Evolutionary conservation across 257 asterid genomes (phyloP), one percentile per base, ranked within the genome.

Genomic region (Forsythia suspensa): DNA sequence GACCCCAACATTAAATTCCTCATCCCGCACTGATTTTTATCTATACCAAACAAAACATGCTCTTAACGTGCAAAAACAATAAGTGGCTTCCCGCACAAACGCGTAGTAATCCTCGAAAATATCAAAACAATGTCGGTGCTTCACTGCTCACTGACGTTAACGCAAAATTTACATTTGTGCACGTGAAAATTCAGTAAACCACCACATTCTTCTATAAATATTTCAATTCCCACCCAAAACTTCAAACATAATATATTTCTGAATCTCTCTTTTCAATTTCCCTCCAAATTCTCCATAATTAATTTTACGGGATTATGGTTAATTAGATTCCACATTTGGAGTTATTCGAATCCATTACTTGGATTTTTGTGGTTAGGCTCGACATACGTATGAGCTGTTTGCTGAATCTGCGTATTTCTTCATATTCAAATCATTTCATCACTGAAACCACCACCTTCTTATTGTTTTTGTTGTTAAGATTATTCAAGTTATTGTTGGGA

Each of bases 321-420:
- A 29, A 29, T 29, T 29, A 29, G 34, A 29, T 11, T 21, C 38
- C 3, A 21, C 2, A 61, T 61, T 61, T 9, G 37, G 15, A 21
- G 36, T 8, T 8, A 24, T 21, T 61, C 3, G 6, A 8, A 61
- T 61, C 7, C 6, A 7, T 61, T 13, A 7, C 15, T 21, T 11
- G 38, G 15, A 24, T 29, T 21, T n/a, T 21, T 10, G 10, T 51
- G 57, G 37, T 3, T 40, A 6, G 81, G 73, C 79, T 82, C 59
- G 55, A 79, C 43, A 84, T 52, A 85, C 92, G 92, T 82, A 87
- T 87, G 91, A 87, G 86, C 83, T 79, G 85, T 76, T 80, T 76
- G 82, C 78, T 75, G 65, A 78, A 80, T 83, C 87, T 86, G 83
- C 83, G 76, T 42, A 57, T 63, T 80, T 75, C 85, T 68, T 80